phyloP scores from a whole-genome alignment of 2,329 filamentous ascomycete species.

The Botrytis tulipae region DNA sequence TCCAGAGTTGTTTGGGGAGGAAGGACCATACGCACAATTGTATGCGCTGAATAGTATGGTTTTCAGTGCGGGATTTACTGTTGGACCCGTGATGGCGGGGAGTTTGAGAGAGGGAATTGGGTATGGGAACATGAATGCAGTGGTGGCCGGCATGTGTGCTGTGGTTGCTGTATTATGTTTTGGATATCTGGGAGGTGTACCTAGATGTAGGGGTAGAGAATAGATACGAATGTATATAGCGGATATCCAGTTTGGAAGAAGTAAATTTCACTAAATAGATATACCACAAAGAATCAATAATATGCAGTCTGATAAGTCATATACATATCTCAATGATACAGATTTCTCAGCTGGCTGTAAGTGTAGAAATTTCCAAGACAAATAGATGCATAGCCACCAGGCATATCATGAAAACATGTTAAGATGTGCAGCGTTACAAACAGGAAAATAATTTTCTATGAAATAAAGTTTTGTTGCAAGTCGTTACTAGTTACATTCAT shows the following conservation, averaged over 20 bases:
- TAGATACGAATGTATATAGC: background rate
- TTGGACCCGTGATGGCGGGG: constrained; percentile 59
- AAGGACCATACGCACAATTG: constrained; percentile 62
- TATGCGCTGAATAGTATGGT: constrained; percentile 65
- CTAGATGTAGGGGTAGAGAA: background rate
- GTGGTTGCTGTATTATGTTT: constrained; percentile 28
- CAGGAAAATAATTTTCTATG: background rate
- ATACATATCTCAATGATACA: background rate
- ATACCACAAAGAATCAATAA: background rate
- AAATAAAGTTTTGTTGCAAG: background rate
- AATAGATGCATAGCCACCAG: background rate
- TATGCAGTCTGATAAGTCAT: background rate
- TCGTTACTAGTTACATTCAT: background rate
- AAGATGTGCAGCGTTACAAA: background rate
- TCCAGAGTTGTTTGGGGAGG: constrained; percentile 51
- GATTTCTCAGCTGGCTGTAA: background rate
- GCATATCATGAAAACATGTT: background rate
- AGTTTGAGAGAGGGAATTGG: constrained; percentile 50
- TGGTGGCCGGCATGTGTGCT: constrained; percentile 30
- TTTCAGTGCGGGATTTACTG: constrained; percentile 56
- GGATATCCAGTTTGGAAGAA: background rate
- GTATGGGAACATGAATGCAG: constrained; percentile 53
- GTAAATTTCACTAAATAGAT: background rate
- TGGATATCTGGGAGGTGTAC: constrained; percentile 27
- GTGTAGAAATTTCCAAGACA: background rate